A percentile compares a stretch with the other conserved stretches of the same genome.
These are phyloP conservation scores for Amphirosellinia nigrospora DNA, from an alignment of 495 filamentous ascomycete genomes.

Conservation along the genomic window DNA sequence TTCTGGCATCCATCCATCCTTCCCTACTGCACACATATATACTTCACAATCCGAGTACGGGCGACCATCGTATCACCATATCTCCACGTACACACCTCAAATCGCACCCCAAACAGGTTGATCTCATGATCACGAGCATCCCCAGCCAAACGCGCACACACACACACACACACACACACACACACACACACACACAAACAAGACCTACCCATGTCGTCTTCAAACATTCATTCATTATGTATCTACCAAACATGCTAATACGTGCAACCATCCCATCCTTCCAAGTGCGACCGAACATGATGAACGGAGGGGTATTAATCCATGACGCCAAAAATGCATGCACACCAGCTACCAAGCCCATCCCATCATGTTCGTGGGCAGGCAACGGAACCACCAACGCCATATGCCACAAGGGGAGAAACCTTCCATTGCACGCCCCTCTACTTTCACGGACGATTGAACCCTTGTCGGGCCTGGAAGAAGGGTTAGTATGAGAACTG, in stretches of 20 bases:
- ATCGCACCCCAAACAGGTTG: too few relatives aligned
- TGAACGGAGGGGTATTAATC: slow-evolving; percentile 15
- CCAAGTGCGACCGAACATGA: slow-evolving; percentile 4
- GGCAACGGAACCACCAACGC: not conserved
- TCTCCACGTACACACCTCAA: too few relatives aligned
- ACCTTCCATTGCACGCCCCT: not conserved
- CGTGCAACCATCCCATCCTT: not conserved
- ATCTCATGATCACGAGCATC: too few relatives aligned
- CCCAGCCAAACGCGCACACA: too few relatives aligned
- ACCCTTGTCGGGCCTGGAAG: slow-evolving; percentile 44
- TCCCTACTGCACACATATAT: too few relatives aligned
- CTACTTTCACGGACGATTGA: slow-evolving; percentile 38
- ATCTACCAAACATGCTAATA: not conserved
- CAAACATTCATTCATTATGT: not conserved
- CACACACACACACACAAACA: not conserved
- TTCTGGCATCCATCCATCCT: too few relatives aligned
- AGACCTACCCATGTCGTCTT: not conserved
- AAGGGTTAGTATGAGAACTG: slow-evolving; percentile 14
- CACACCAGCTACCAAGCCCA: slow-evolving; percentile 1
- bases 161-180: not conserved
- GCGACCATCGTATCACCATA: too few relatives aligned
- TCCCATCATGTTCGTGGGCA: not conserved
- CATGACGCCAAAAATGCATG: slow-evolving; percentile 18
- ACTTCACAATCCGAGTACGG: too few relatives aligned
- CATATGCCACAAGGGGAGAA: not conserved